These are phyloP conservation scores for Graphilbum fragrans DNA, from an alignment of 2,329 filamentous ascomycete species.

Conservation along the genomic window DNA sequence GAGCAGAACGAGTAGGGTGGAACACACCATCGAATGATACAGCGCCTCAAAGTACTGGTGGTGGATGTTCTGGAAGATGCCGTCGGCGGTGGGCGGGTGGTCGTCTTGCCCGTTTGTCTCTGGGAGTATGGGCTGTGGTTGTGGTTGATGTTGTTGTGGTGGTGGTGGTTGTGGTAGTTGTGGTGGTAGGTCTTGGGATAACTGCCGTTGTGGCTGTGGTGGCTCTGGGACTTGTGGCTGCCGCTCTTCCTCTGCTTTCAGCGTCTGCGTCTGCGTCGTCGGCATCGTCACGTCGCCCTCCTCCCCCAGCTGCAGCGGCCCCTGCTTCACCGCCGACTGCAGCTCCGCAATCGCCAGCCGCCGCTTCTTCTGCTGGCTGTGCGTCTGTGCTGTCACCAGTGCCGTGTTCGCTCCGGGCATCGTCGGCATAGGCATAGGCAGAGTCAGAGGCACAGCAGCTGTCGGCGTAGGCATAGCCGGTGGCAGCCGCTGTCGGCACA, in stretches of 20 bases:
- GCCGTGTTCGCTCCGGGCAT: constrained; percentile 7
- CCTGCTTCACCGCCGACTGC: constrained; percentile 46
- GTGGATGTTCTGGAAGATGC: constrained; percentile 46
- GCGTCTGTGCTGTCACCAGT: constrained; percentile 30
- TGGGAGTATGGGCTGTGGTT: not conserved
- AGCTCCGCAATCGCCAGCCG: constrained; percentile 50
- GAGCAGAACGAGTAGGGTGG: constrained; percentile 3
- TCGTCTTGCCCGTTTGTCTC: not conserved
- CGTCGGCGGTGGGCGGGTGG: constrained; percentile 30
- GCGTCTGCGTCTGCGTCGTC: not conserved
- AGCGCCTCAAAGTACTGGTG: constrained; percentile 46
- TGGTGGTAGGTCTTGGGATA: too few species aligned
- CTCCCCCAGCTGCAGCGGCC: constrained; percentile 31
- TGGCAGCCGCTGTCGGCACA: constrained; percentile 20
- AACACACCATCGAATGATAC: constrained; percentile 48
- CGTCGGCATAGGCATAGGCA: too few species aligned
- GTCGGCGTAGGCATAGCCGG: not conserved
- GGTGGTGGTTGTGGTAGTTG: too few species aligned
- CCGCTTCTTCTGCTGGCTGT: constrained; percentile 41
- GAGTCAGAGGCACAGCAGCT: not conserved
- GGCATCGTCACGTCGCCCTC: constrained; percentile 15
- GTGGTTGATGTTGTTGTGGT: not conserved
- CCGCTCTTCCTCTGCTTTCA: not conserved
- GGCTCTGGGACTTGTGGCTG: too few species aligned
- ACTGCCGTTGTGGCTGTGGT: too few species aligned